Evolutionary conservation across 2,329 filamentous ascomycete species (phyloP).

Genomic region (Cercospora beticola): DNA sequence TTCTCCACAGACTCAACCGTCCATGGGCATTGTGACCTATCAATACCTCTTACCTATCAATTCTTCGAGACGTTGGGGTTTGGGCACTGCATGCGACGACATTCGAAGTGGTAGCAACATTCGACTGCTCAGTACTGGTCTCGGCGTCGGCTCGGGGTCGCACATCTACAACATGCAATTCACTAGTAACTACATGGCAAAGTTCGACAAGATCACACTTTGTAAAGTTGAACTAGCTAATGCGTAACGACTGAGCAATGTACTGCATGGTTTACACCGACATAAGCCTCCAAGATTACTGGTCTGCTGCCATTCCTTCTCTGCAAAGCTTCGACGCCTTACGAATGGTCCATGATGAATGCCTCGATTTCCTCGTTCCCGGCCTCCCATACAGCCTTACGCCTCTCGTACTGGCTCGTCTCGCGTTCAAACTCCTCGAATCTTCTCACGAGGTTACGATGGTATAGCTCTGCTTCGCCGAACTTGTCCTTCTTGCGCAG

Average conservation of each 20-base stretch:
- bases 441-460: background rate
- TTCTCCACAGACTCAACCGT: background rate
- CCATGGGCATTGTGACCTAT: background rate
- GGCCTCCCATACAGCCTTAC: constrained; percentile 6
- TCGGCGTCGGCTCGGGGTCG: background rate
- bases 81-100: background rate
- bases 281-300: background rate
- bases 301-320: background rate
- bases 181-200: background rate
- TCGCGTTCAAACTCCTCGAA: constrained; percentile 10
- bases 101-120: too few relatives aligned
- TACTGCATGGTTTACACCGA: background rate
- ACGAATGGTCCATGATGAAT: constrained; percentile 9
- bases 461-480: background rate
- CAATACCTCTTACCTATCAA: background rate
- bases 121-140: background rate
- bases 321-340: background rate
- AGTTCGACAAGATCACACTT: background rate
- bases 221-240: background rate
- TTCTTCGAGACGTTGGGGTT: background rate
- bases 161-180: background rate
- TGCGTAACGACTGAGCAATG: background rate
- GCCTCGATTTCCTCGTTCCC: constrained; percentile 14
- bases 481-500: constrained; percentile 30
- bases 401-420: constrained; percentile 17